A percentile compares a stretch with the other conserved stretches of the same genome.
These are phyloP conservation scores for Ceratobasidium sp. DNA, from an alignment of 1,284 basidiomycete species.

Conservation along the genomic window DNA sequence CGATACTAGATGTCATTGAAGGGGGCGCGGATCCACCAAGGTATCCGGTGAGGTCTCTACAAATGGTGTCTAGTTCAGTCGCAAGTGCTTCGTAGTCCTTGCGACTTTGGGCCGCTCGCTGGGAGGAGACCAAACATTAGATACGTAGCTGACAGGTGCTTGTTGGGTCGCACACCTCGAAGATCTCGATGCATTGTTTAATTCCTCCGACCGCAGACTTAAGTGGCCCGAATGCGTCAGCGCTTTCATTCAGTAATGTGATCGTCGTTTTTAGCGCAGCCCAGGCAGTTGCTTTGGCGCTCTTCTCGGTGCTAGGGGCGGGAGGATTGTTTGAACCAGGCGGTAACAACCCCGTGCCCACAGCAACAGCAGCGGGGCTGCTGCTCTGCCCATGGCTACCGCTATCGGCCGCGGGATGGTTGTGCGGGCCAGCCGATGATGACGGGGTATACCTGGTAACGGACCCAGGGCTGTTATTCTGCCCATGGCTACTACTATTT, in stretches of 20 bases:
- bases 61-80: background rate
- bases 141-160: background rate
- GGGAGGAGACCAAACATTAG: background rate
- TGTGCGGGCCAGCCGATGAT: no score
- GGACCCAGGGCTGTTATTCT: no score
- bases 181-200: background rate
- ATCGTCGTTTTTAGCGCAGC: background rate
- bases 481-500: no score
- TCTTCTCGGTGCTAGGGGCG: no score
- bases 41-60: background rate
- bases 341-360: no score
- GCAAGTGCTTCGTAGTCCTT: background rate
- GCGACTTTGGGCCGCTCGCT: background rate
- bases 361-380: no score
- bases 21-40: background rate
- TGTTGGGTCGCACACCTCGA: background rate
- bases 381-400: no score
- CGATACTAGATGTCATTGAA: background rate
- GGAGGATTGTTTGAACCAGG: no score
- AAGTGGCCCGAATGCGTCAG: constrained; percentile 19
- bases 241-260: background rate
- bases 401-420: no score
- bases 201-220: background rate
- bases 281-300: no score
- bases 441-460: no score